Conservation (phyloP, 805 yeast genomes). For the Nakazawaea holstii region DNA sequence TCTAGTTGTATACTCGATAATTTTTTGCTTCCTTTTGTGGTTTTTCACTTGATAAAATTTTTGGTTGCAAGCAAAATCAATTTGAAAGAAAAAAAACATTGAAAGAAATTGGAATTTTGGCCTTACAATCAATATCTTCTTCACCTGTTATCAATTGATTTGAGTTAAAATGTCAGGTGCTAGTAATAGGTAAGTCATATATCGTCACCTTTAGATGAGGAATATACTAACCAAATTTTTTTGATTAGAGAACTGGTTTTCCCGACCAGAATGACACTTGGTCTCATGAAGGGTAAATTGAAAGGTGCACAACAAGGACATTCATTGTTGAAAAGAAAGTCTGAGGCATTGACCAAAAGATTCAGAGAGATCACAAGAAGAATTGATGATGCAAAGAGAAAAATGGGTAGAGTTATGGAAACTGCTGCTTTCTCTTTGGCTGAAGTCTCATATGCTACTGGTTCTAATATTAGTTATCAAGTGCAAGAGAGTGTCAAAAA, state of each 20-base stretch:
- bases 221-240: constrained; percentile 1
- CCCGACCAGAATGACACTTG: constrained; percentile 96
- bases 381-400: constrained; percentile 91
- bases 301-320: constrained; percentile 98
- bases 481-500: constrained; percentile 90
- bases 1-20: background rate
- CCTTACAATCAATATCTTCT: too few species aligned
- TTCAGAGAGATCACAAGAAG: constrained; percentile 93
- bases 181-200: constrained; percentile 39
- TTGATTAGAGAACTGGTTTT: constrained; percentile 81
- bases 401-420: constrained; percentile 98
- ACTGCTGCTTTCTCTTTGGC: constrained; percentile 97
- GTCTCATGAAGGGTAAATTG: constrained; percentile 89
- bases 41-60: background rate
- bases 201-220: background rate
- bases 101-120: background rate
- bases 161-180: constrained; percentile 51
- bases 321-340: constrained; percentile 85
- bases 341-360: constrained; percentile 94
- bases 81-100: background rate
- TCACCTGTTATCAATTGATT: background rate
- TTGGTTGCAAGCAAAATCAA: background rate
- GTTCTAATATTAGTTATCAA: constrained; percentile 92
- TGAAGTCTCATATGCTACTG: constrained; percentile 96
- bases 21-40: background rate